A percentile compares a stretch with the other conserved stretches of the same genome.
Conservation (phyloP, 441 rosid genomes). For the Lepidium campestre region DNA sequence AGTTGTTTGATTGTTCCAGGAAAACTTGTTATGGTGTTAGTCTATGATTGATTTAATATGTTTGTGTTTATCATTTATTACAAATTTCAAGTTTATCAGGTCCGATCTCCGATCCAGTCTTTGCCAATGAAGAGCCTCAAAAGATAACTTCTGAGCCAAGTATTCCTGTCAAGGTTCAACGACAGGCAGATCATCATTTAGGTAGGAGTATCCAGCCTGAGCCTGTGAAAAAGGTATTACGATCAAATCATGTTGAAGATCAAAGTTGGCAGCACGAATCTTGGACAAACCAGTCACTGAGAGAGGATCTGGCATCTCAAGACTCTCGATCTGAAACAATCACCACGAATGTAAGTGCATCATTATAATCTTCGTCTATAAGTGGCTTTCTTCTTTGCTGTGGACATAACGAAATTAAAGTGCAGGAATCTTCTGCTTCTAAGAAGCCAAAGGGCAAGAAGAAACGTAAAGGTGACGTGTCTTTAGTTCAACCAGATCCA, state of each 20-base stretch:
- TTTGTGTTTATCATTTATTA: conserved; percentile 54
- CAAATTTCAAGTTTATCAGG: conserved; percentile 76
- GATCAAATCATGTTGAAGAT: conserved; percentile 20
- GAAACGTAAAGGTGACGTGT: conserved; percentile 44
- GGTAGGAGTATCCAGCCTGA: conserved; percentile 18
- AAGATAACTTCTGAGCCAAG: conserved; percentile 35
- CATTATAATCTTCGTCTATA: conserved; percentile 19
- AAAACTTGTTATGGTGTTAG: conserved; percentile 1
- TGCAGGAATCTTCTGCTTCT: conserved; percentile 68
- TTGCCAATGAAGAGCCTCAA: conserved; percentile 40
- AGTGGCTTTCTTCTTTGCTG: conserved; percentile 16
- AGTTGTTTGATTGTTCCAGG: not conserved
- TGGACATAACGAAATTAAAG: conserved; percentile 22
- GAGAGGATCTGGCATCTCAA: conserved; percentile 35
- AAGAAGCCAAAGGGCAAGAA: conserved; percentile 71
- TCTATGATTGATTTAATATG: conserved; percentile 25
- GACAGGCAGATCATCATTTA: conserved; percentile 12
- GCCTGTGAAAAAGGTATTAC: conserved; percentile 21
- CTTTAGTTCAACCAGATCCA: conserved; percentile 54
- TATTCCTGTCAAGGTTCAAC: conserved; percentile 21
- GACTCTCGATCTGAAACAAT: conserved; percentile 34
- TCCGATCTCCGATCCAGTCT: conserved; percentile 44
- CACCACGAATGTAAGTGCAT: conserved; percentile 43
- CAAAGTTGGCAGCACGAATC: conserved; percentile 26
- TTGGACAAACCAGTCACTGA: conserved; percentile 35